Base-by-base conservation (phyloP, 2,329 filamentous ascomycete species). In the Monilinia fructicola region DNA sequence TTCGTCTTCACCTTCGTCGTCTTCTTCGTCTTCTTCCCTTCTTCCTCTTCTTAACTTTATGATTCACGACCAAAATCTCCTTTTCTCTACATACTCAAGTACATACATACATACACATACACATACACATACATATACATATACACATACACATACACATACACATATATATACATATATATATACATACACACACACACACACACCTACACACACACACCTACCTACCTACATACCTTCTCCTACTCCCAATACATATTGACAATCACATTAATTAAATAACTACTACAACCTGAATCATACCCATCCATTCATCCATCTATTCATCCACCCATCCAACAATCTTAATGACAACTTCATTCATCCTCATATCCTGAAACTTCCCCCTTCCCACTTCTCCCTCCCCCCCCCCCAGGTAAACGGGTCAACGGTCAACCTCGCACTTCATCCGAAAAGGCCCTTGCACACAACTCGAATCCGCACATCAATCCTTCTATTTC, bases 401-500 rank as follows among this genome's bases (percentile, higher is more conserved):
- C 42, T 18, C 2, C 42, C 42, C 12, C 16, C 40, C 40, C 14
- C 11, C 12, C 14, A 16, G 28, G 28, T 59, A 59, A 59, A 59
- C 56, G 56, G 42, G 35, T 59, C 56, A 59, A 59, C 56, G 56
- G 26, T 18, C 12, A 26, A 54, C 9, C 52, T 31, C 54, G 38
- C 38, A 44, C 54, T 26, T 35, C 42, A 21, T 46, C 28, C 23
- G 23, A 44, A 59, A 59, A 26, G 35, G 55, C 56, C 56, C 56
- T 65, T 64, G 58, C 67, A 67, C 40, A 67, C 64, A 44, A 35
- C 60, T 53, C 44, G 60, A 48, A 54, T 54, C 53, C 53, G 31
- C 31, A 60, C 56, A 28, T 21, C 42, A 61, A 61, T 61, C 44
- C 58, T 50, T 50, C 58, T 4, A 38, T 52, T 61, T 50, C 44